Base-by-base conservation (phyloP, 768 basidiomycete species). In the Terana coerulea region DNA sequence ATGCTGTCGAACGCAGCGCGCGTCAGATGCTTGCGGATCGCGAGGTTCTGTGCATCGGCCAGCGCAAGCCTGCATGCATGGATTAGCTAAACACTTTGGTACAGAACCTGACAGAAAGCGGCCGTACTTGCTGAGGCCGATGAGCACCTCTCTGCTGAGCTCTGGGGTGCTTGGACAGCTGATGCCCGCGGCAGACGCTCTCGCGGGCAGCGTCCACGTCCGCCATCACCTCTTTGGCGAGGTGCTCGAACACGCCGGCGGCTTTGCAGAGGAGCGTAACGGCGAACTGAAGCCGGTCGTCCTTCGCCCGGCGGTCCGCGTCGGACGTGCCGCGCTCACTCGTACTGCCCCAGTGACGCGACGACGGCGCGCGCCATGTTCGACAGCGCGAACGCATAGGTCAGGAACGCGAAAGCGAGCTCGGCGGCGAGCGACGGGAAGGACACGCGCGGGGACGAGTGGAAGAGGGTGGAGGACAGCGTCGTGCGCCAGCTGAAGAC, bases 401-500 rank as follows among this genome's bases (percentile, higher is more conserved):
- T 88, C 40, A 97, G 76, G 15, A 97, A 76, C 3, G 86, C 76
- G 67, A 86, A 91, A 7, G 84, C 78, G 59, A 90, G 79, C 59
- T 99, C 97, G 14, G 89, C 83, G 58, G 89, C 75, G 7, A 97
- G 73, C 8, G 81, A 78, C 0, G 83, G 83, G 14, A 91, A 61
- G 14, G 78, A 75, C 14, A 89, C 68, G 0, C 86, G 77, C 0
- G 88, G 82, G 2, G 86, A 81, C 29, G 70, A 77, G 60, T 84
- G 74, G 63, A 91, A 82, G 17, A 84, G 59, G 47, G 80, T 84
- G 5, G 83, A 74, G 5, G 90, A 92, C 17, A 97, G 78, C 0
- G 89, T 88, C 0, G 91, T 86, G 37, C 92, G 76, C 97, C 97
- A 99, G 66, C 83, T 87, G 72, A 98, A 97, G 31, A 76, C 94